Conservation (phyloP, 768 basidiomycete species). For the Arthromyces matolae region DNA sequence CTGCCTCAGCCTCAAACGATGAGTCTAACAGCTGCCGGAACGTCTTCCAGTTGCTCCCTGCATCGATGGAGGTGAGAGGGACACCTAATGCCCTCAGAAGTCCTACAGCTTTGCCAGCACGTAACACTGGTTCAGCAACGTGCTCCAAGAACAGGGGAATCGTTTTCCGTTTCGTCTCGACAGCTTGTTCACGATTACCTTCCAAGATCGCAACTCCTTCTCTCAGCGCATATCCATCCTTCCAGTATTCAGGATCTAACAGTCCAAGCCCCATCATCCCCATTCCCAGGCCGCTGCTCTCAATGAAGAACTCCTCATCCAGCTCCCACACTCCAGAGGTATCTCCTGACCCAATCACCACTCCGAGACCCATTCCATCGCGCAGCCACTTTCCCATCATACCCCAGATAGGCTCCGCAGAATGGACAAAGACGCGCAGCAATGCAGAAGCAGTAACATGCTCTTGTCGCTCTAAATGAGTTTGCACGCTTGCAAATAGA, state of each 20-base stretch:
- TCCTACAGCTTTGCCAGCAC: constrained; percentile 75
- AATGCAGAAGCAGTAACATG: constrained; percentile 50
- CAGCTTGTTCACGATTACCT: constrained; percentile 7
- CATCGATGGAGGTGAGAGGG: constrained; percentile 15
- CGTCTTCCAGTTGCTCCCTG: constrained; percentile 34
- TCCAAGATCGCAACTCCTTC: constrained; percentile 32
- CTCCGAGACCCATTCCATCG: constrained; percentile 61
- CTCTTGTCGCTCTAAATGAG: constrained; percentile 59
- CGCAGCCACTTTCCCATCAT: constrained; percentile 72
- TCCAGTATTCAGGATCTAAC: constrained; percentile 77
- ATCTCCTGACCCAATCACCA: constrained; percentile 28
- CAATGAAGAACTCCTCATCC: constrained; percentile 80
- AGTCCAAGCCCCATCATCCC: constrained; percentile 47
- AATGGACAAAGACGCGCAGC: constrained; percentile 56
- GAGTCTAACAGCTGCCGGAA: constrained; percentile 37
- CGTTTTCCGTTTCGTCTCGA: constrained; percentile 25
- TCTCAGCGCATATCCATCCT: constrained; percentile 62
- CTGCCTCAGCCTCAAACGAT: constrained; percentile 10
- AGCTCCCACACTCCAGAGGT: constrained; percentile 34
- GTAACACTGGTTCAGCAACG: constrained; percentile 54
- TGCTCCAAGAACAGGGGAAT: constrained; percentile 62
- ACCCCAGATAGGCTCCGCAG: constrained; percentile 69
- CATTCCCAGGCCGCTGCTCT: constrained; percentile 57
- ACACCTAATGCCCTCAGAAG: constrained; percentile 60
- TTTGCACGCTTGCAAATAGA: constrained; percentile 53